Evolutionary conservation across 1,284 basidiomycete species (phyloP), one percentile per base, ranked within the genome.

Genomic region (Trichosporon coremiiforme): DNA sequence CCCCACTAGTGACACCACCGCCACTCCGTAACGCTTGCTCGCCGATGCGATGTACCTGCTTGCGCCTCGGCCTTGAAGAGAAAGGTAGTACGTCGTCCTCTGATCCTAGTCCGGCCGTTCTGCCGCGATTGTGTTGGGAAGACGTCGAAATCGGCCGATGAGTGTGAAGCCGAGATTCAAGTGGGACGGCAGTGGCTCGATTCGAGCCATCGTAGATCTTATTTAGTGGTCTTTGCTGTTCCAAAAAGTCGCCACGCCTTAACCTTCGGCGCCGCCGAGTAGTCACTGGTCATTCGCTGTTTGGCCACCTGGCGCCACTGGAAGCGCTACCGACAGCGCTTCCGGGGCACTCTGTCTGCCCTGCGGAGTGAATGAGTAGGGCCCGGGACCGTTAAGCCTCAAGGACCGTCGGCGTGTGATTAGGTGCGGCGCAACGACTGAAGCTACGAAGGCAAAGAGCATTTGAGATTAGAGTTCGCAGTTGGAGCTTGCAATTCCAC

Each of bases 21-120:
- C 50, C 50, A 53, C 50, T 53, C 50, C 22, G 50, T 53, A 53
- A 53, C 50, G 50, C 50, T 25, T 22, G 17, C 50, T 20, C 50
- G 4, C 50, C 5, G 3, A 13, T 20, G 20, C 50, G 22, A 10
- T 53, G 50, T 53, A 13, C 9, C 50, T 53, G 22, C n/a, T 25
- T 7, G 9, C 7, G 6, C 9, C 50, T 25, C 25, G 25, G 25
- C 25, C 50, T 2, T 4, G 6, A 9, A 53, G 50, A 25, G 41
- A 45, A 45, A 20, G 41, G 12, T 6, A 20, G 50, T 5, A 10
- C 7, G 50, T 20, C 12, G 8, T 17, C 8, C n/a, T 53, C 17
- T 17, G 20, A 4, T n/a, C 15, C 41, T n/a, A 15, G 41, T 7
- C 41, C 15, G 17, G 41, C 41, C 17, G 13, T 6, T n/a, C 41